Evolutionary conservation across 2,329 filamentous ascomycete species (phyloP).

Genomic region (Acephala macrosclerotiorum): DNA sequence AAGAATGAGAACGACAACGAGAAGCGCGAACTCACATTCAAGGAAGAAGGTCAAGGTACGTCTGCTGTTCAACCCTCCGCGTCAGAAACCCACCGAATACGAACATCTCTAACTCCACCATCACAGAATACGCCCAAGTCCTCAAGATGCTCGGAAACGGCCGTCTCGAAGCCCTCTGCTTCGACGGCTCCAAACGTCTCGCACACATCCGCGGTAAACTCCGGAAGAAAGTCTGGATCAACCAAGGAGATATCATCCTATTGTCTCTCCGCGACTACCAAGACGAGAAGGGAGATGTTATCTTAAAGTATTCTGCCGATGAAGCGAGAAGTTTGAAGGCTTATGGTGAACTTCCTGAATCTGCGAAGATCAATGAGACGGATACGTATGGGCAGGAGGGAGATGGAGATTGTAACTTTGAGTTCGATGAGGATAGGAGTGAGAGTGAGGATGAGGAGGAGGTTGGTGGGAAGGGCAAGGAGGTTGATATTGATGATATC

Average conservation of each 20-base stretch:
- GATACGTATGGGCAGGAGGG: constrained; percentile 92
- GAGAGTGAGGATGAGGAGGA: constrained; percentile 63
- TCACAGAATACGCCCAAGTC: constrained; percentile 79
- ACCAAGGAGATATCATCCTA: constrained; percentile 94
- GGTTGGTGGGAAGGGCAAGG: constrained; percentile 68
- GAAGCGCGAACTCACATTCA: constrained; percentile 98
- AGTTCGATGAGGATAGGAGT: constrained; percentile 90
- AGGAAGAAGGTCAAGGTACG: constrained; percentile 91
- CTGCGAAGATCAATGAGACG: constrained; percentile 99
- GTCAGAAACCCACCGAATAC: constrained; percentile 44
- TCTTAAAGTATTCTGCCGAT: constrained; percentile 95
- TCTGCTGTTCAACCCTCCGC: constrained; percentile 1
- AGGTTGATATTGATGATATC: constrained; percentile 96
- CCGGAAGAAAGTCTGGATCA: constrained; percentile 99
- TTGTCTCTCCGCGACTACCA: constrained; percentile 91
- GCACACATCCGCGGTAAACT: constrained; percentile 94
- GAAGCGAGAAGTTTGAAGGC: constrained; percentile 95
- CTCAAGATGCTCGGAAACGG: constrained; percentile 97
- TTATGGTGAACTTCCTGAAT: constrained; percentile 96
- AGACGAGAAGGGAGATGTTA: constrained; percentile 91
- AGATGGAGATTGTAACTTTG: constrained; percentile 96
- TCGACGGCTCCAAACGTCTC: constrained; percentile 88
- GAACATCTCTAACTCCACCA: constrained; percentile 29
- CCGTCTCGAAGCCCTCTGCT: constrained; percentile 88
- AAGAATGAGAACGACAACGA: constrained; percentile 99